Percentiles rank a stretch among this genome's conserved stretches.
Conservation (phyloP, 192 early-diverging fungal species). For the Geranomyces variabilis region DNA sequence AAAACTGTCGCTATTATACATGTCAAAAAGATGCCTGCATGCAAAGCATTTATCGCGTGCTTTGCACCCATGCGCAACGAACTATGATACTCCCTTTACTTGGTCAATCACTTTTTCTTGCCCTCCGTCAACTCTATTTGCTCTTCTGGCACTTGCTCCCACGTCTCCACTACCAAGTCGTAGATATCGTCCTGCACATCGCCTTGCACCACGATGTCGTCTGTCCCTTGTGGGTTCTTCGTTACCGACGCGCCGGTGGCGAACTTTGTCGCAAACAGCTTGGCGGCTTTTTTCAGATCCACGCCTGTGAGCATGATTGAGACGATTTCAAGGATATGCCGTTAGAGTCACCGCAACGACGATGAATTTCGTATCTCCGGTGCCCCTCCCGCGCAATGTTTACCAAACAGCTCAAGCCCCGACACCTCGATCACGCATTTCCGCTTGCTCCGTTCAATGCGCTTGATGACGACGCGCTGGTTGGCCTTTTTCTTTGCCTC, state of each 20-base stretch:
- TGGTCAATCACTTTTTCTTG: conserved; percentile 61
- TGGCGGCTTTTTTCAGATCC: conserved; percentile 96
- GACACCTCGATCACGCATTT: conserved; percentile 86
- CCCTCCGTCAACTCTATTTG: conserved; percentile 77
- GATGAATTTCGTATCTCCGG: background rate
- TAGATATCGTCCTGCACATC: conserved; percentile 90
- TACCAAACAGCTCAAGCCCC: conserved; percentile 89
- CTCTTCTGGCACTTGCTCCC: conserved; percentile 72
- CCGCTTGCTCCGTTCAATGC: conserved; percentile 88
- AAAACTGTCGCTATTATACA: too few relatives aligned
- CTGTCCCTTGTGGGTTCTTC: conserved; percentile 88
- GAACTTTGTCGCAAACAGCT: conserved; percentile 93
- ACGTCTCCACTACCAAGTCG: conserved; percentile 76
- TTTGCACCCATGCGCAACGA: too few relatives aligned
- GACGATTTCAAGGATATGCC: background rate
- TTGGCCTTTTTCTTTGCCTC: conserved; percentile 60
- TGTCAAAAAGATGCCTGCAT: too few relatives aligned
- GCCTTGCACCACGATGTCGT: conserved; percentile 97
- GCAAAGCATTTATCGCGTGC: too few relatives aligned
- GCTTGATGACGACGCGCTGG: conserved; percentile 75
- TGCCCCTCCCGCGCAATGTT: background rate
- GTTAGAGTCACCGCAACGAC: background rate
- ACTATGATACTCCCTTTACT: background rate
- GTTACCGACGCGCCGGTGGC: conserved; percentile 89
- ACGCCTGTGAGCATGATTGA: conserved; percentile 59